Conservation (phyloP, 257 asterid species). For the Salvia miltiorrhiza region DNA sequence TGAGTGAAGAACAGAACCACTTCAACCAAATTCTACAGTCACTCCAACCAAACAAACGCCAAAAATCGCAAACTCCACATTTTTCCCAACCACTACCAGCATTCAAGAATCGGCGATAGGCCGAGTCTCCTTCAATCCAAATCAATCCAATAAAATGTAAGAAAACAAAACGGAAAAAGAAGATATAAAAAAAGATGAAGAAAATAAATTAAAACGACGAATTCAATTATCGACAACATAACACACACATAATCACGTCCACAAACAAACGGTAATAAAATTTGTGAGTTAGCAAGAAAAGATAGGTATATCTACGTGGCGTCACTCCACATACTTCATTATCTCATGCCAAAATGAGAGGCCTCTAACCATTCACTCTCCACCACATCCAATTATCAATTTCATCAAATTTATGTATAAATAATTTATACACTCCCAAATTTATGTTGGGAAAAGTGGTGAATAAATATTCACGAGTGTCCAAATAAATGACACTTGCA, state of each 20-base stretch:
- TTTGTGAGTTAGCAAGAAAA: no score
- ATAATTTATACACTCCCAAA: background rate
- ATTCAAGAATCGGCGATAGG: background rate
- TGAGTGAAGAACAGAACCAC: background rate
- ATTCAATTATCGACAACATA: background rate
- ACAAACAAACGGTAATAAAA: no score
- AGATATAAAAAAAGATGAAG: background rate
- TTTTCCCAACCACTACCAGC: background rate
- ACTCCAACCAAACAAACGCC: background rate
- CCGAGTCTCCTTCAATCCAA: background rate
- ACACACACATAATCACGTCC: no score
- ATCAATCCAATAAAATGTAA: background rate
- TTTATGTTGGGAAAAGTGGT: no score
- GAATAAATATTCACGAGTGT: no score
- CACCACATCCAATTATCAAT: background rate
- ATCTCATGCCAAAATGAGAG: conserved; percentile 1
- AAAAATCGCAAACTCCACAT: background rate
- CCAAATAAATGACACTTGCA: no score
- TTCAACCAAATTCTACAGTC: background rate
- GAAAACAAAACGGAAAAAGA: background rate
- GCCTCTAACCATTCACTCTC: background rate
- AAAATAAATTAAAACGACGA: no score
- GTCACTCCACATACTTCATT: background rate
- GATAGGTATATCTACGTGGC: background rate
- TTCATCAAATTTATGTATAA: background rate